A percentile compares a stretch with the other conserved stretches of the same genome.
Evolutionary conservation across 2,329 filamentous ascomycete species (phyloP).

Genomic region (Byssoonygena ceratinophila): DNA sequence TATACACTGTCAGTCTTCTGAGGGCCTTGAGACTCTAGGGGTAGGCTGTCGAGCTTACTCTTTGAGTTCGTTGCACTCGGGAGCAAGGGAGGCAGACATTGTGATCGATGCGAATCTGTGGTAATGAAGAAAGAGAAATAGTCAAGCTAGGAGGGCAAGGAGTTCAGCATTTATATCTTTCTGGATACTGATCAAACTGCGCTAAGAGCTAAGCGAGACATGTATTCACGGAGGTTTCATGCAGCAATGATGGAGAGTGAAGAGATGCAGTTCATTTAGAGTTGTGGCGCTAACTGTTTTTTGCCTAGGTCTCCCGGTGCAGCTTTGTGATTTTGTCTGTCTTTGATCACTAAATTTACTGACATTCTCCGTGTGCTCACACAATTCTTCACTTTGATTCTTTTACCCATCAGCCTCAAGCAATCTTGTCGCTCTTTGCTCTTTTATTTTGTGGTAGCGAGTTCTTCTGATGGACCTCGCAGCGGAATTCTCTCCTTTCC

Average conservation of each 20-base stretch:
- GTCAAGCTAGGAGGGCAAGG: not conserved
- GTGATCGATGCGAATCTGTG: constrained; percentile 17
- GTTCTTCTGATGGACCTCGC: constrained; percentile 45
- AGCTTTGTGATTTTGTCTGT: constrained; percentile 1
- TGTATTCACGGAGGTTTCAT: constrained; percentile 1
- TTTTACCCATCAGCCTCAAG: not conserved
- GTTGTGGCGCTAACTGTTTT: constrained; percentile 8
- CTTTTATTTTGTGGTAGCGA: constrained; percentile 8
- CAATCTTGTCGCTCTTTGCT: constrained; percentile 2
- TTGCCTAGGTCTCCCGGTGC: constrained; percentile 4
- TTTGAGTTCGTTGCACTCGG: constrained; percentile 91
- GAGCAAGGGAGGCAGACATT: constrained; percentile 91
- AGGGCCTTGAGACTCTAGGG: not conserved
- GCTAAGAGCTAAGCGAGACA: constrained; percentile 4
- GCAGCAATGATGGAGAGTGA: not conserved
- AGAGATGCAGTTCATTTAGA: constrained; percentile 9
- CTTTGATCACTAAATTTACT: not conserved
- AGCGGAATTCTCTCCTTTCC: constrained; percentile 64
- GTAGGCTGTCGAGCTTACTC: constrained; percentile 52
- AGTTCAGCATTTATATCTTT: constrained; percentile 1
- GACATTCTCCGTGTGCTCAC: not conserved
- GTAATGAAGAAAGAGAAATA: not conserved
- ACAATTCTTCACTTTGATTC: not conserved
- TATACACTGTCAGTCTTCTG: constrained; percentile 31
- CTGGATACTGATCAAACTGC: not conserved